These are phyloP conservation scores for Musa schizocarpa DNA, from an alignment of 176 grass and related monocot genomes.

Conservation along the genomic window DNA sequence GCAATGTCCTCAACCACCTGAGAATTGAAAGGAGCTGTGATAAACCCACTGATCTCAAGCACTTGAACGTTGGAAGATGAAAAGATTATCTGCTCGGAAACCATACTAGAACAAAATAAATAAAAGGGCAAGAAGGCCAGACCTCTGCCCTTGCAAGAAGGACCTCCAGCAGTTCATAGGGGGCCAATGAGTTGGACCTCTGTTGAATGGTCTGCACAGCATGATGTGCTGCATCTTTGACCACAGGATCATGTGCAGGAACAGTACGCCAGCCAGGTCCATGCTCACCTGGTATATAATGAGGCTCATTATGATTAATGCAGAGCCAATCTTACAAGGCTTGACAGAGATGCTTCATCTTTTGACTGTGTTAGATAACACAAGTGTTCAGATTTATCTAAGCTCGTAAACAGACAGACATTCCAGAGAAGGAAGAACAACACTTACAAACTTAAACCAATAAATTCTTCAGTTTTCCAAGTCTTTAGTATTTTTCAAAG, in stretches of 20 bases:
- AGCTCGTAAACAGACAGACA: background rate
- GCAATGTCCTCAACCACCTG: constrained; percentile 58
- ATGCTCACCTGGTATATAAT: constrained; percentile 39
- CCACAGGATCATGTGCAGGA: constrained; percentile 55
- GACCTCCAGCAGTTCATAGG: constrained; percentile 76
- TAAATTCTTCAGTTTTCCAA: background rate
- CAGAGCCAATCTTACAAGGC: background rate
- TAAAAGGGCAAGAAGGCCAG: background rate
- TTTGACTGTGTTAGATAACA: background rate
- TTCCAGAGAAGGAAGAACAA: background rate
- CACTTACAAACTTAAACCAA: too few relatives aligned
- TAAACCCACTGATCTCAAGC: background rate
- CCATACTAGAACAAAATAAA: background rate
- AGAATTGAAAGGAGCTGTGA: background rate
- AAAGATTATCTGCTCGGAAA: background rate
- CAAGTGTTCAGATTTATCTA: background rate
- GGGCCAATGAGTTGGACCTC: constrained; percentile 61
- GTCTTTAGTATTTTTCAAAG: background rate
- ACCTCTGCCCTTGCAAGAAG: constrained; percentile 62
- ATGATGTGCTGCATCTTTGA: constrained; percentile 77
- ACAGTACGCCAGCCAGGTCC: constrained; percentile 60
- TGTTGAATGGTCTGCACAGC: constrained; percentile 71
- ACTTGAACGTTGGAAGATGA: background rate
- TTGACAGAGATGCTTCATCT: background rate
- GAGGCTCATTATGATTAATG: background rate